phyloP scores from a whole-genome alignment of 495 filamentous ascomycete genomes.

The Aspergillus bertholletiae region DNA sequence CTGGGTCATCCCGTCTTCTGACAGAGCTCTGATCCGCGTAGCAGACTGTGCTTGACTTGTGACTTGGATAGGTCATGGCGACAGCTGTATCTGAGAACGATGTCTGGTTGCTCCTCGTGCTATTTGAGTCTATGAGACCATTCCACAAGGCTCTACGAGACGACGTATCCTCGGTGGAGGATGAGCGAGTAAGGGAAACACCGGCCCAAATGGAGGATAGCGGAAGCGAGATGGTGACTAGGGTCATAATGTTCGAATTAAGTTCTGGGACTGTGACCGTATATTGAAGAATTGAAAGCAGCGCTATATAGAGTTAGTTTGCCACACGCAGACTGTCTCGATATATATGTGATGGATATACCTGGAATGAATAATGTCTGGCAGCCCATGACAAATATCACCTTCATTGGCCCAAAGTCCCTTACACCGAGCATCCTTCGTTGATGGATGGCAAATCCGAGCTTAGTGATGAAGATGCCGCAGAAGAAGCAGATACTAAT shows the following conservation, averaged over 20 bases:
- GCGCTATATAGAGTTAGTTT: constrained; percentile 42
- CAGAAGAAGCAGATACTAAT: constrained; percentile 74
- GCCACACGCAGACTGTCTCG: neutral
- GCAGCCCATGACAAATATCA: constrained; percentile 71
- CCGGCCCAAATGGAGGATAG: constrained; percentile 78
- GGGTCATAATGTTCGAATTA: constrained; percentile 57
- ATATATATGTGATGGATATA: constrained; percentile 28
- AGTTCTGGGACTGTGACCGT: constrained; percentile 51
- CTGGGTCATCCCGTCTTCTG: constrained; percentile 11
- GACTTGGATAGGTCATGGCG: neutral
- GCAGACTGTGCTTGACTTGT: constrained; percentile 20
- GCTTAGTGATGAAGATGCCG: constrained; percentile 65
- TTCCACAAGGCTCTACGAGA: constrained; percentile 30
- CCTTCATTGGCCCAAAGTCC: constrained; percentile 64
- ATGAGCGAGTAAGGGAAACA: constrained; percentile 30
- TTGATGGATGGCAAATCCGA: constrained; percentile 57
- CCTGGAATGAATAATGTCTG: constrained; percentile 78
- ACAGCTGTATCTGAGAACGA: neutral
- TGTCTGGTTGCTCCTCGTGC: constrained; percentile 2
- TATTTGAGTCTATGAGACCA: constrained; percentile 15
- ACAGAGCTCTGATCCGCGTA: constrained; percentile 20
- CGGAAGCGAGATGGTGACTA: constrained; percentile 71
- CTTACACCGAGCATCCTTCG: constrained; percentile 54
- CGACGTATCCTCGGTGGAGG: neutral
- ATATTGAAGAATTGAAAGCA: constrained; percentile 69